A percentile compares a stretch with the other conserved stretches of the same genome.
Conservation (phyloP, 2,329 filamentous ascomycete species). For the Ophiostoma australiae region DNA sequence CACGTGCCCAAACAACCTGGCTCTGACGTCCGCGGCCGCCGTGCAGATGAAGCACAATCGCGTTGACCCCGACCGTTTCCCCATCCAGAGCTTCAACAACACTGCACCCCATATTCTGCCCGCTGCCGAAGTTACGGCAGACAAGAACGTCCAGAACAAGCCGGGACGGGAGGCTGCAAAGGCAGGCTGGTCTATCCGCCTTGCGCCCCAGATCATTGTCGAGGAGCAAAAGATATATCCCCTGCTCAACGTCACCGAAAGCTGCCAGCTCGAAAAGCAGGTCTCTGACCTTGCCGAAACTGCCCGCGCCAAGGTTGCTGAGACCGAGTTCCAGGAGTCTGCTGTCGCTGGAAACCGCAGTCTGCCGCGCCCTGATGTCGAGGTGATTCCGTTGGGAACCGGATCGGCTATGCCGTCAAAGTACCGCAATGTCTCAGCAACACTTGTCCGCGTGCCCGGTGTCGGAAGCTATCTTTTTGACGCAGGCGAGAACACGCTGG, state of each 20-base stretch:
- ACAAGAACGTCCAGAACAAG: neutral
- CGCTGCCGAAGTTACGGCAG: neutral
- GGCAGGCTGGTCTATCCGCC: conserved; percentile 42
- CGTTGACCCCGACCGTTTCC: conserved; percentile 70
- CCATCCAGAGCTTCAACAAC: conserved; percentile 62
- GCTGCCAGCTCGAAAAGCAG: conserved; percentile 39
- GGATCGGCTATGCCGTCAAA: conserved; percentile 87
- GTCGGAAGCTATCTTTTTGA: conserved; percentile 88
- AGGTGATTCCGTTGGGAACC: conserved; percentile 83
- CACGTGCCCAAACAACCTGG: conserved; percentile 67
- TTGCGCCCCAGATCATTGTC: conserved; percentile 45
- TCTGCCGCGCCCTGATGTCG: conserved; percentile 50
- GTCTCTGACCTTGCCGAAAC: conserved; percentile 51
- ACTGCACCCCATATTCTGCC: conserved; percentile 8
- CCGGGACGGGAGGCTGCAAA: conserved; percentile 39
- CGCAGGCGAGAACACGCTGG: conserved; percentile 86
- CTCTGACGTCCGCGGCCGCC: conserved; percentile 60
- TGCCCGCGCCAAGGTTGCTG: conserved; percentile 41
- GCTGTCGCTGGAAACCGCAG: conserved; percentile 54
- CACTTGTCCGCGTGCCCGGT: conserved; percentile 75
- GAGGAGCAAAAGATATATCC: conserved; percentile 45
- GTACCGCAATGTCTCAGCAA: conserved; percentile 91
- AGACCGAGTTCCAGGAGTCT: conserved; percentile 44
- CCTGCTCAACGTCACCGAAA: conserved; percentile 45
- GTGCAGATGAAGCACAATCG: conserved; percentile 65